phyloP scores from a whole-genome alignment of 805 yeast genomes.

The Starmerella stellata region DNA sequence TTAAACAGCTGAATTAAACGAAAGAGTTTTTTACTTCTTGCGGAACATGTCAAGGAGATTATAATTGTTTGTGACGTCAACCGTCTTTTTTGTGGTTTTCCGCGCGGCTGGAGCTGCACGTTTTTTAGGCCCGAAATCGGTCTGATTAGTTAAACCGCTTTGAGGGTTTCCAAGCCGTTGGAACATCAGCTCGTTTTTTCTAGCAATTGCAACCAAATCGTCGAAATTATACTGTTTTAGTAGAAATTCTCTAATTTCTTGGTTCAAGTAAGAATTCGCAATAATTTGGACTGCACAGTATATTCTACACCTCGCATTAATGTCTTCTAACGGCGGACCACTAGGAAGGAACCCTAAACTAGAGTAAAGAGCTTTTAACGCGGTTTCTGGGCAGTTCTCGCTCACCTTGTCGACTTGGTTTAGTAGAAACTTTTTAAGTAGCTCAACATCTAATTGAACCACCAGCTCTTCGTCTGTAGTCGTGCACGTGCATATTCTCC shows the following conservation, averaged over 20 bases:
- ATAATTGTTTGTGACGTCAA: too few relatives aligned
- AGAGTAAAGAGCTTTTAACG: constrained; percentile 3
- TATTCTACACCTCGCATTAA: constrained; percentile 4
- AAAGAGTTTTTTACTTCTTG: too few relatives aligned
- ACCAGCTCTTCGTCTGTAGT: not conserved
- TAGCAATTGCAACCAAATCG: too few relatives aligned
- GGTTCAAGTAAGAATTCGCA: constrained; percentile 15
- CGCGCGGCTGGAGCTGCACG: too few relatives aligned
- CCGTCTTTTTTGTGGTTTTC: too few relatives aligned
- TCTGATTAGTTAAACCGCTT: too few relatives aligned
- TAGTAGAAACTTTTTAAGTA: constrained; percentile 14
- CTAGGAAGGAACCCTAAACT: constrained; percentile 2
- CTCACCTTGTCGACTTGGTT: constrained; percentile 8
- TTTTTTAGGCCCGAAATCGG: too few relatives aligned
- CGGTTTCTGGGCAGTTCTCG: not conserved
- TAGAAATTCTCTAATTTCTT: constrained; percentile 12
- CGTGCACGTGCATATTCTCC: constrained; percentile 7
- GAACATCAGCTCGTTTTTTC: too few relatives aligned
- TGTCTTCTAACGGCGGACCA: constrained; percentile 12
- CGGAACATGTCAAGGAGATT: too few relatives aligned
- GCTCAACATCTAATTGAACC: constrained; percentile 7
- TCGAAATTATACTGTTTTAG: constrained; percentile 14
- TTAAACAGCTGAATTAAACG: too few relatives aligned
- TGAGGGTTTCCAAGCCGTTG: too few relatives aligned
- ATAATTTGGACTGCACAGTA: constrained; percentile 17